phyloP scores from a whole-genome alignment of 441 rosid species.

The Adansonia madagascariensis region DNA sequence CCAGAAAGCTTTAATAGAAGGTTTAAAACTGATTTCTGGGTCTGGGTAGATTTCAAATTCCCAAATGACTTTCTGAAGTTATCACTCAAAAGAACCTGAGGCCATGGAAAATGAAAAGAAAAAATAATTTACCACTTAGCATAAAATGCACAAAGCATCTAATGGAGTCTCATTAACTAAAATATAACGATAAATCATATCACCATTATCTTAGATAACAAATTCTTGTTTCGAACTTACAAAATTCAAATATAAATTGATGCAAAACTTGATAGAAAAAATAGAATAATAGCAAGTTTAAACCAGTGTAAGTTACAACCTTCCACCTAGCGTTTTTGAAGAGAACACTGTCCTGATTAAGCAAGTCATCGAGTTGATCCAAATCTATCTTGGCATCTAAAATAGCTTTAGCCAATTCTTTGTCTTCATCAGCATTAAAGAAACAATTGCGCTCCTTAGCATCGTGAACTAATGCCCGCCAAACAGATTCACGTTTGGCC shows the following conservation, averaged over 20 bases:
- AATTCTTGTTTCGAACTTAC: background rate
- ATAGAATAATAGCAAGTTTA: background rate
- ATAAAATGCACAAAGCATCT: background rate
- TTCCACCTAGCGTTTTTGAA: constrained; percentile 50
- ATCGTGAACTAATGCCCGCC: constrained; percentile 42
- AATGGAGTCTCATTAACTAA: background rate
- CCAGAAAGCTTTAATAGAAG: constrained; percentile 41
- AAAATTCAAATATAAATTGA: background rate
- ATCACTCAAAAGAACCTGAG: constrained; percentile 48
- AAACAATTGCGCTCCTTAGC: constrained; percentile 50
- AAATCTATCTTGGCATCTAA: constrained; percentile 40
- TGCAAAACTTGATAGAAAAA: background rate
- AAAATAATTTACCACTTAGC: background rate
- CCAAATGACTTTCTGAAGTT: constrained; percentile 46
- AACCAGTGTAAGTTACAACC: constrained; percentile 27
- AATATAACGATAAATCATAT: background rate
- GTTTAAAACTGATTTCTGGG: constrained; percentile 32
- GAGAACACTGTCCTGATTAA: constrained; percentile 34
- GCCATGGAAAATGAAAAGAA: background rate
- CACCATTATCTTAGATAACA: background rate
- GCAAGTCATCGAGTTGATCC: constrained; percentile 45
- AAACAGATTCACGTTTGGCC: constrained; percentile 33
- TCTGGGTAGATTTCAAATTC: constrained; percentile 31
- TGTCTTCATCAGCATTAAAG: constrained; percentile 45
- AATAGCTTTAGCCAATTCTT: constrained; percentile 41